Conservation (phyloP, 768 basidiomycete species). For the Leccinum ochraceum region DNA sequence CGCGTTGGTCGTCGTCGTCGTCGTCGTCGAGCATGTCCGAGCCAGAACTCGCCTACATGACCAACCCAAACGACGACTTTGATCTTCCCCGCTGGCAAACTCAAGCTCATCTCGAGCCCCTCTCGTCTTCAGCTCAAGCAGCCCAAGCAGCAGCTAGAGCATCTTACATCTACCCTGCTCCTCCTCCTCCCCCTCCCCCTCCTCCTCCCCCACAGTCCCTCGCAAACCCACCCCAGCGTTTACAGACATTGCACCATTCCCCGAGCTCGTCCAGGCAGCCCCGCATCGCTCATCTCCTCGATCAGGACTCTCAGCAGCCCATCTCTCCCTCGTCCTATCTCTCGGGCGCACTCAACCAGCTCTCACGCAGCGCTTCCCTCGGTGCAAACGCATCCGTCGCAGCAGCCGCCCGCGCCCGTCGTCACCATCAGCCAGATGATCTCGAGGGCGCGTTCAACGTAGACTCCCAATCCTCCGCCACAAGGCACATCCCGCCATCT, state of each 20-base stretch:
- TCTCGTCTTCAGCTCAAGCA: conserved; percentile 62
- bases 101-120: conserved; percentile 44
- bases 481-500: conserved; percentile 31
- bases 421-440: conserved; percentile 72
- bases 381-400: conserved; percentile 45
- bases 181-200: conserved; percentile 44
- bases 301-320: conserved; percentile 50
- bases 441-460: conserved; percentile 54
- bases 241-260: conserved; percentile 32
- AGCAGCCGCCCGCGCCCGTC: conserved; percentile 50
- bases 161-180: conserved; percentile 52
- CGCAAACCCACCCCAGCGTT: conserved; percentile 39
- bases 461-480: conserved; percentile 27
- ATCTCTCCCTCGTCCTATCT: conserved; percentile 49
- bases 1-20: conserved; percentile 13
- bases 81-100: conserved; percentile 64
- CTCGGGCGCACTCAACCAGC: conserved; percentile 50
- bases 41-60: conserved; percentile 74
- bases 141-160: conserved; percentile 48
- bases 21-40: conserved; percentile 55
- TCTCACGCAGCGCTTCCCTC: conserved; percentile 70
- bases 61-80: conserved; percentile 79
- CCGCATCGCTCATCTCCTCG: conserved; percentile 65
- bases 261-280: conserved; percentile 50
- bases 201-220: conserved; percentile 25